Evolutionary conservation across 805 yeast species (phyloP), one percentile per base, ranked within the genome.

Genomic region (Lachancea lanzarotensis): DNA sequence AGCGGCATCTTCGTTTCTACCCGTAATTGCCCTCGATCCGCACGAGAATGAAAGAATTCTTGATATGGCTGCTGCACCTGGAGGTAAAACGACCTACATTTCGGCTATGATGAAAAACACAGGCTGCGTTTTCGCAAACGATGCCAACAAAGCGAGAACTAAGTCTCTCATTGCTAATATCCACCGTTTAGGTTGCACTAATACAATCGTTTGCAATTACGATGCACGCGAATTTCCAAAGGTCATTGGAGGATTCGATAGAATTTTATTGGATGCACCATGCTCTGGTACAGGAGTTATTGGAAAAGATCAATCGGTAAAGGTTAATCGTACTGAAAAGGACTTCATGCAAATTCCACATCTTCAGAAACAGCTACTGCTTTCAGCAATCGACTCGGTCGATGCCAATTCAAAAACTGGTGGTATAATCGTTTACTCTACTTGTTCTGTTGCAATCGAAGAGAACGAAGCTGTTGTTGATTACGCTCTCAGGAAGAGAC

Each of bases 11-110:
- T 90, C 98, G 9, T 93, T 91, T 68, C 71, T 93, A 61, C 99
- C 99, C 8, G 96, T 90, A 17, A 87, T 93, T 91, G 99, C 99
- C 0, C 72, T 93, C 56, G 91, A 82, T 51, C 98, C 99, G n/a
- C 95, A 89, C 65, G 97, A 89, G 67, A 82, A 85, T 62, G 99
- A 93, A 71, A 83, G 98, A 60, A 75, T 93, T 34, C 73, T 93
- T 51, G 99, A 93, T 70, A 93, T 93, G 99, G 98, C 98, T 39
- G 95, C 98, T 49, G 97, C 98, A 25, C 98, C 98, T 53, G 98
- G 98, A 72, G 98, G 98, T 69, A 91, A 91, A 64, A 88, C 97
- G 17, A 91, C 98, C 2, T 90, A 88, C 64, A 79, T 91, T 43
- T 80, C 95, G 31, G 97, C 99, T 1, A 68, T 91, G 70, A 93